These are phyloP conservation scores for Podospora appendiculata DNA, from an alignment of 495 filamentous ascomycete species.

Conservation along the genomic window DNA sequence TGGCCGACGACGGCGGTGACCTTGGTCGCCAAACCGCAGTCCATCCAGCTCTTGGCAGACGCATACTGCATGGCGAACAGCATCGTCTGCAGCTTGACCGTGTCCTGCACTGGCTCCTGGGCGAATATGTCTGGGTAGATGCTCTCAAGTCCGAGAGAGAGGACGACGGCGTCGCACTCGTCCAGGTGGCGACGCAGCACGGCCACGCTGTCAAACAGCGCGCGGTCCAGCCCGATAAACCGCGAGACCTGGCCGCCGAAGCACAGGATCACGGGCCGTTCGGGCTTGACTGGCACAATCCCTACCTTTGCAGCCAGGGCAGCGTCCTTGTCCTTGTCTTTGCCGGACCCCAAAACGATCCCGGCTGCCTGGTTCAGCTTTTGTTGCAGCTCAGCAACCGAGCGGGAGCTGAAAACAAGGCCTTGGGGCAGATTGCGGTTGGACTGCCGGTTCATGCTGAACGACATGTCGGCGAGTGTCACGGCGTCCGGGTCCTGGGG, in stretches of 20 bases:
- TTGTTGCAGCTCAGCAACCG: no score
- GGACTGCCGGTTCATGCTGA: background rate
- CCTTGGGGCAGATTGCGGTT: background rate
- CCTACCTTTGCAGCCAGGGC: no score
- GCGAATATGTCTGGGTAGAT: slow-evolving; percentile 47
- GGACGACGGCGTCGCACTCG: slow-evolving; percentile 21
- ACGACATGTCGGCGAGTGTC: background rate
- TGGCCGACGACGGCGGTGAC: slow-evolving; percentile 38
- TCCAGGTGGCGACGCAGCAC: slow-evolving; percentile 12
- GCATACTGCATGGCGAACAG: slow-evolving; percentile 47
- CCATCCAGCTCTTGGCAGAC: slow-evolving; percentile 42
- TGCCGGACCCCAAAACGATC: no score
- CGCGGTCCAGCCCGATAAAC: background rate
- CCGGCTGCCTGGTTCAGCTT: no score
- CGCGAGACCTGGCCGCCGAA: background rate
- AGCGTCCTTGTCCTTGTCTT: no score
- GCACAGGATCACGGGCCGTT: background rate
- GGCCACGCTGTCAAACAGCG: background rate
- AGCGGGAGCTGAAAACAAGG: no score
- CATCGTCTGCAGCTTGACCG: slow-evolving; percentile 38
- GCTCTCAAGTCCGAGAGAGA: slow-evolving; percentile 20
- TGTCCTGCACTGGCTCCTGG: slow-evolving; percentile 25
- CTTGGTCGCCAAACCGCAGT: slow-evolving; percentile 35
- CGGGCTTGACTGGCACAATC: no score
- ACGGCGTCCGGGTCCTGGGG: slow-evolving; percentile 19